Conservation (phyloP, 202 grass and related monocot species). For the Eragrostis tef region DNA sequence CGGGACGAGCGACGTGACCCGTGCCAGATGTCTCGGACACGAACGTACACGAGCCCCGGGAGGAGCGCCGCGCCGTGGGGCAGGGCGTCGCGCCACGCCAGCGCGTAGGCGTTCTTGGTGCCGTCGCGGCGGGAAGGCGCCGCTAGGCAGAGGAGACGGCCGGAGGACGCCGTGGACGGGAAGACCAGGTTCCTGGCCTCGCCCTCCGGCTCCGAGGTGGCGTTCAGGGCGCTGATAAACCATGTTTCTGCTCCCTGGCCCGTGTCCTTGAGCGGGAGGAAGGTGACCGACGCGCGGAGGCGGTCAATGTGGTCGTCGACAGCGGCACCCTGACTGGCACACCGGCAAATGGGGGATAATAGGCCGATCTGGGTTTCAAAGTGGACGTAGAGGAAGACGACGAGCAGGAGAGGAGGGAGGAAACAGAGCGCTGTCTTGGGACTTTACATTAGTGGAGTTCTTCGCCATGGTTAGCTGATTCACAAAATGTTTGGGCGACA, state of each 20-base stretch:
- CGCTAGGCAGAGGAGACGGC: constrained; percentile 58
- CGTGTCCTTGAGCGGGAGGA: constrained; percentile 63
- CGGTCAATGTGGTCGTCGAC: neutral
- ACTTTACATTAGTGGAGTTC: neutral
- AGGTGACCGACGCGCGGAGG: constrained; percentile 56
- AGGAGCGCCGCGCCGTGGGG: constrained; percentile 45
- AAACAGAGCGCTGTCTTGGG: constrained; percentile 36
- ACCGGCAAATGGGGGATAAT: constrained; percentile 4
- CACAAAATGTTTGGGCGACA: neutral
- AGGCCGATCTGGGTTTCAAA: constrained; percentile 8
- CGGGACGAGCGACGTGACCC: constrained; percentile 56
- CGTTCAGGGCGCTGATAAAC: constrained; percentile 65
- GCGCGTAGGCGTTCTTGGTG: constrained; percentile 57
- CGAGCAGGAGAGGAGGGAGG: constrained; percentile 32
- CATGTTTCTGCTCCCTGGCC: constrained; percentile 39
- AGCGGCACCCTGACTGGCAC: neutral
- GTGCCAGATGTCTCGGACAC: constrained; percentile 73
- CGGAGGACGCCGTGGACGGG: constrained; percentile 48
- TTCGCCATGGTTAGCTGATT: constrained; percentile 10
- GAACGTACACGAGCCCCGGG: constrained; percentile 52
- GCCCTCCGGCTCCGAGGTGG: constrained; percentile 48
- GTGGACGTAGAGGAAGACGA: constrained; percentile 21
- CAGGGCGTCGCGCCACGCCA: constrained; percentile 61
- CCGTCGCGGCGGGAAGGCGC: constrained; percentile 51
- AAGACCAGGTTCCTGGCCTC: constrained; percentile 59